Evolutionary conservation across 345 rosid genomes (phyloP), one percentile per base, ranked within the genome.

Genomic region (Trapa incisa): DNA sequence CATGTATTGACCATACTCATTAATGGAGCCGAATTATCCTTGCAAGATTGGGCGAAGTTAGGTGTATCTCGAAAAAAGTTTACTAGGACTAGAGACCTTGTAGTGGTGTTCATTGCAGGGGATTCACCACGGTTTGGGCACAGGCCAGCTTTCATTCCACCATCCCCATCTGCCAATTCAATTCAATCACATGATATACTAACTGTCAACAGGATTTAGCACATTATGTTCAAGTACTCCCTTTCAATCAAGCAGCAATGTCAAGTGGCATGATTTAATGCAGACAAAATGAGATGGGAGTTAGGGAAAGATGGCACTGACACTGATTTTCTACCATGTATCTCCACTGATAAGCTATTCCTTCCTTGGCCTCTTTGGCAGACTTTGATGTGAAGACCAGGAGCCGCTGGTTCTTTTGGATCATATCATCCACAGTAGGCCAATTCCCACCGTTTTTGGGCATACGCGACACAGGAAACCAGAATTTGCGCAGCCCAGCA

Each of bases 251-350:
- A n/a, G 35, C 22, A 54, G 35, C 60, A 22, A 54, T 17, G 48
- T 11, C 11, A 11, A 13, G 48, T 7, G 48, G 5, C 48, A 45
- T 41, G 43, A 41, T 45, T 13, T 45, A 45, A 45, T 13, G 13
- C 48, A 45, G 48, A 45, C 48, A 58, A 29, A 8, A 35, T 7
- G 37, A 11, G 5, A 11, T 11, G 35, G 35, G 37, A 10, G 63
- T 10, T 15, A 58, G 13, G 38, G 33, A 58, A 33, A 8, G 29
- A 11, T 37, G 45, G 35, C 58, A 80, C 98, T 82, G 65, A 88
- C 97, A 93, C 80, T 90, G 93, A 70, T 79, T 94, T 71, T 93
- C 97, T 36, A 93, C 82, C 75, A 87, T 73, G 79, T 90, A 88
- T 75, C 77, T 81, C 98, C 98, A 88, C 61, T 81, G 82, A 70